Percentiles rank a stretch among this genome's conserved stretches.
phyloP scores from a whole-genome alignment of 2,329 filamentous ascomycete species.

The Clonostachys chloroleuca region DNA sequence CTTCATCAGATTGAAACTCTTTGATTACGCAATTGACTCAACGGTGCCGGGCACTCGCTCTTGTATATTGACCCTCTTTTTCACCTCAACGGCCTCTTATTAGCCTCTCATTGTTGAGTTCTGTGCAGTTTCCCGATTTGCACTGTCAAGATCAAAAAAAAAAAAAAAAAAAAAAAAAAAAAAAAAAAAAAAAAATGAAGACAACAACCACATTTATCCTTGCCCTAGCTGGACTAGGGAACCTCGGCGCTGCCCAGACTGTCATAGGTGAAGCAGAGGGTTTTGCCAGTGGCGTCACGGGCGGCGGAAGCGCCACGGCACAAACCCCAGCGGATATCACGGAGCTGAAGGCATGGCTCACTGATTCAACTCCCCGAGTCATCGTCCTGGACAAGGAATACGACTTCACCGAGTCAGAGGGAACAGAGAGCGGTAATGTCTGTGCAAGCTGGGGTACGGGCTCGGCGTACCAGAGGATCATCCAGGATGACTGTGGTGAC shows the following conservation, averaged over 20 bases:
- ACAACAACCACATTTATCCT: too few species aligned
- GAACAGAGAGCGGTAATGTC: conserved; percentile 37
- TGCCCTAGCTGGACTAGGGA: too few species aligned
- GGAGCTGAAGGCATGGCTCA: conserved; percentile 56
- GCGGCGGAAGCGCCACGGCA: conserved; percentile 49
- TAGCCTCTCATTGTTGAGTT: too few species aligned
- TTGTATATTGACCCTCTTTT: too few species aligned
- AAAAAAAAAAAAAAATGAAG: too few species aligned
- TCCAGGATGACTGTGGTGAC: conserved; percentile 3
- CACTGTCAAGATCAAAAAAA: too few species aligned
- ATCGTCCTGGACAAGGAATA: conserved; percentile 55
- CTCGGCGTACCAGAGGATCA: conserved; percentile 46
- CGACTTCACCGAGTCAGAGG: conserved; percentile 52
- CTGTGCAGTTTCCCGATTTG: too few species aligned
- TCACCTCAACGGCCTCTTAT: too few species aligned
- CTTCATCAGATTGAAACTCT: too few species aligned
- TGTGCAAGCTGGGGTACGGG: conserved; percentile 55
- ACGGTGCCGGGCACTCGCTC: too few species aligned
- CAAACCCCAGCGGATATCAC: conserved; percentile 48
- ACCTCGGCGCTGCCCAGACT: background rate
- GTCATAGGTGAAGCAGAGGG: conserved; percentile 24
- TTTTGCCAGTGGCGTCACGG: conserved; percentile 49
- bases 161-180: too few species aligned
- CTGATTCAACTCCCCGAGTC: conserved; percentile 44
- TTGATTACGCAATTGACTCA: too few species aligned